Base-by-base conservation (phyloP, 1,139 yeast species). In the Spencermartinsiella ligniputridi region DNA sequence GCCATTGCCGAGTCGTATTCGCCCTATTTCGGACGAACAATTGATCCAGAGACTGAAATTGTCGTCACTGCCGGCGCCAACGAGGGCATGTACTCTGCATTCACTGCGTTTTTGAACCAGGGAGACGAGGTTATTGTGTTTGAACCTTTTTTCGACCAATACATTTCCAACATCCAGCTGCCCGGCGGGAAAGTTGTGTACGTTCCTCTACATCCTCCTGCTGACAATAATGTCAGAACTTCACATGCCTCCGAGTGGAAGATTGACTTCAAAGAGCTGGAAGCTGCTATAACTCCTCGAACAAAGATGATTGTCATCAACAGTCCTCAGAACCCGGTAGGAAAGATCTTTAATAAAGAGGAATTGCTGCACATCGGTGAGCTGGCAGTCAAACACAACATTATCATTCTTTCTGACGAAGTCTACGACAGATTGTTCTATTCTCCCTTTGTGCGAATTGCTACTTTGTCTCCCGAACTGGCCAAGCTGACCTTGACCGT, bases 91-190 rank as follows among this genome's bases (percentile, higher is more conserved):
- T 75, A 87, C 47, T 68, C 96, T 1, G 79, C 85, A 3, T 81
- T 90, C 62, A 84, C 89, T 49, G 98, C 94, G 0, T 83, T 89
- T 55, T 68, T 92, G 52, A 77, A 86, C 40, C 78, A 81, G 1
- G 97, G 95, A 15, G 98, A 92, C 61, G 98, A 92, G 66, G 98
- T 83, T 16, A 85, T 92, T 65, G 97, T 92, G n/a, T 86, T 92
- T 62, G 96, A 92, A 65, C 98, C 98, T 1, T 92, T 88, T 63
- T 92, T 92, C 62, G 98, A 92, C 61, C 98, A 92, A 67, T 92
- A 92, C 67, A 86, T 92, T 52, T 81, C 97, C 41, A 92, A 92
- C 67, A 84, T 92, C 59, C 94, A 88, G 64, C 77, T 92, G 71
- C 82, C 95, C 2, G 97, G 97, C 21, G 98, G 96, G 33, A 84